Evolutionary conservation across 768 basidiomycete genomes (phyloP).

Genomic region (Termitomyces titanicus): DNA sequence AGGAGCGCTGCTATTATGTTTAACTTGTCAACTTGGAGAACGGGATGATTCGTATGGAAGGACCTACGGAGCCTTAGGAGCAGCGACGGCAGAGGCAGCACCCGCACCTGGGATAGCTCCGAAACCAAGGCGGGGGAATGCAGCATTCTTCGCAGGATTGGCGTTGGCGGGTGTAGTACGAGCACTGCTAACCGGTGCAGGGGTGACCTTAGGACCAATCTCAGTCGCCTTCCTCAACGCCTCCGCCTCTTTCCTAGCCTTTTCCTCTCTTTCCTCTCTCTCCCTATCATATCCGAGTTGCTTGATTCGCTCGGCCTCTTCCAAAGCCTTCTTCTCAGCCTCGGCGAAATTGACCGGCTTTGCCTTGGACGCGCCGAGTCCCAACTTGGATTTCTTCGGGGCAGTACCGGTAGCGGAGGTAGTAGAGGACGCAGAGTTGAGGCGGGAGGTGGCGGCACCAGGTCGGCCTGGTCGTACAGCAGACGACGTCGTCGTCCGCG

Average conservation of each 20-base stretch:
- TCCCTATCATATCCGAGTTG: slow-evolving; percentile 89
- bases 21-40: background rate
- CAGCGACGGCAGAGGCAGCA: slow-evolving; percentile 45
- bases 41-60: background rate
- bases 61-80: slow-evolving; percentile 13
- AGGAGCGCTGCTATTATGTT: slow-evolving; percentile 17
- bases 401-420: slow-evolving; percentile 23
- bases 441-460: slow-evolving; percentile 33
- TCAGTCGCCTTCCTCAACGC: slow-evolving; percentile 37
- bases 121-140: slow-evolving; percentile 77
- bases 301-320: slow-evolving; percentile 90
- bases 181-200: slow-evolving; percentile 17
- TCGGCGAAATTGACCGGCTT: slow-evolving; percentile 90
- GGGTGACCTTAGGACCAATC: slow-evolving; percentile 30
- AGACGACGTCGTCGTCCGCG: slow-evolving; percentile 67
- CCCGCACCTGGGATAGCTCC: slow-evolving; percentile 72
- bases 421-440: slow-evolving; percentile 33
- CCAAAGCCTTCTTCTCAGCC: slow-evolving; percentile 84
- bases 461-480: slow-evolving; percentile 45
- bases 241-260: slow-evolving; percentile 59
- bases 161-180: slow-evolving; percentile 15
- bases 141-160: slow-evolving; percentile 25
- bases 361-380: slow-evolving; percentile 87
- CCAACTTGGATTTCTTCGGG: slow-evolving; percentile 67
- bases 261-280: slow-evolving; percentile 81